Evolutionary conservation across 1,139 yeast species (phyloP).

Genomic region (Saccharomyces hybrid): DNA sequence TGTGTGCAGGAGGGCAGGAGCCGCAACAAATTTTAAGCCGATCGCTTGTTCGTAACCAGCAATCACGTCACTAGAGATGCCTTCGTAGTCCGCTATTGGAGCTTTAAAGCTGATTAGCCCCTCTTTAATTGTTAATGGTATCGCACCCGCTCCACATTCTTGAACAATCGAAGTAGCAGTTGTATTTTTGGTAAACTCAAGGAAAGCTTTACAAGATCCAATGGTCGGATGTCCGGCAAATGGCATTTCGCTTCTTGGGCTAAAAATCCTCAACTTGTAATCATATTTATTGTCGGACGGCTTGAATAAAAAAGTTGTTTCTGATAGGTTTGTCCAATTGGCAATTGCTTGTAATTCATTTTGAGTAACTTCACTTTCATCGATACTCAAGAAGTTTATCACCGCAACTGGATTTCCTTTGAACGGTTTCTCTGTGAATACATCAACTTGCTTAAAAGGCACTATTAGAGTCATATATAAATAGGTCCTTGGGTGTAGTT

Average conservation of each 20-base stretch:
- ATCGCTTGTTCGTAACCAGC: constrained; percentile 13
- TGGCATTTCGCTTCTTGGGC: constrained; percentile 41
- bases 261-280: constrained; percentile 44
- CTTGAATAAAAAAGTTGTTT: constrained; percentile 43
- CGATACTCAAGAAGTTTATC: constrained; percentile 18
- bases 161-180: constrained; percentile 29
- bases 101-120: constrained; percentile 23
- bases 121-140: constrained; percentile 31
- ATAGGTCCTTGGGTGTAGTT: neutral
- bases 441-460: constrained; percentile 45
- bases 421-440: constrained; percentile 38
- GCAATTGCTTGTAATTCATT: constrained; percentile 43
- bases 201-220: constrained; percentile 42
- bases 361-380: constrained; percentile 22
- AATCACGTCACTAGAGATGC: constrained; percentile 24
- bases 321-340: constrained; percentile 51
- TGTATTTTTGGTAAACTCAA: constrained; percentile 33
- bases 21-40: constrained; percentile 25
- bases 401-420: constrained; percentile 55
- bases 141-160: constrained; percentile 41
- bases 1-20: constrained; percentile 25
- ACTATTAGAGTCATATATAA: constrained; percentile 12
- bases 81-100: constrained; percentile 15
- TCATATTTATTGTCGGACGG: constrained; percentile 36
- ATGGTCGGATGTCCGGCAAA: constrained; percentile 59